Conservation (phyloP, 305 asterid species). For the Solanum hybrid region DNA sequence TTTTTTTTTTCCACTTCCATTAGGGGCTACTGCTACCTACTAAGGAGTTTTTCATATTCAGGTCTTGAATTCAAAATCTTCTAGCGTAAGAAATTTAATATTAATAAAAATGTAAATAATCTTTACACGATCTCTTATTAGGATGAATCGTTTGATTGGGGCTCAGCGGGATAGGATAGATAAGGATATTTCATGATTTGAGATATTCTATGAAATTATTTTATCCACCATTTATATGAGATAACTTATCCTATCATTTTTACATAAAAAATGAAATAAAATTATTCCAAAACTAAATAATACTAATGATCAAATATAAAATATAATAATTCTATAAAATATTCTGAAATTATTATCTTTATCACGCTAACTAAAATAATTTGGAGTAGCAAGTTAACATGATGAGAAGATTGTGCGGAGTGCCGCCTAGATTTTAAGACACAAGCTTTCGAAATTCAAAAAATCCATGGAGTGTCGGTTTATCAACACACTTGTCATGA, state of each 20-base stretch:
- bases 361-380: neutral
- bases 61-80: too few species aligned
- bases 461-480: neutral
- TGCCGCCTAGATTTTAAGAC: neutral
- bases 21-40: too few species aligned
- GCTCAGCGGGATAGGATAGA: fast-evolving
- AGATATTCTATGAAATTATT: neutral
- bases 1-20: neutral
- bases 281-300: neutral
- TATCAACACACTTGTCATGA: neutral
- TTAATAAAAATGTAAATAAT: neutral
- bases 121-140: neutral
- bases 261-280: neutral
- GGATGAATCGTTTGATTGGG: neutral
- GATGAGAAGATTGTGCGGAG: neutral
- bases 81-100: neutral
- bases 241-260: neutral
- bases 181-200: neutral
- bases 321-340: neutral
- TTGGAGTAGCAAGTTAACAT: neutral
- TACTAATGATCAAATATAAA: neutral
- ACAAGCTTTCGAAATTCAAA: neutral
- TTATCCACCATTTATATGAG: neutral
- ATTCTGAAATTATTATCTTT: neutral
- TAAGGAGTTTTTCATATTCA: too few species aligned